Evolutionary conservation across 108 stramenopile genomes (phyloP).

Genomic region (Conticribra guillardii): DNA sequence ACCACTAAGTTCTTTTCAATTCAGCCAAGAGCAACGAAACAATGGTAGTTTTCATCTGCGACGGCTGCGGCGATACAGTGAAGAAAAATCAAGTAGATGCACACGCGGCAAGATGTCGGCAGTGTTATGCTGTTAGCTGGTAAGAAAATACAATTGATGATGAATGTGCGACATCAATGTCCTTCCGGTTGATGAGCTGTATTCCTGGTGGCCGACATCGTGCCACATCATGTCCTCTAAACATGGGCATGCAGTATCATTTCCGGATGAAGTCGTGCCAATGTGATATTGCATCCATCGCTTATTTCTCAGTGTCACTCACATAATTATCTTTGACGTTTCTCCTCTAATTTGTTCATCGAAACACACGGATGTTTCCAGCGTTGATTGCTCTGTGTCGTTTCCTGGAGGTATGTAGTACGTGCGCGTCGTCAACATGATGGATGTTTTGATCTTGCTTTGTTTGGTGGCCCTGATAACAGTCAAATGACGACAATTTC

Average conservation of each 20-base stretch:
- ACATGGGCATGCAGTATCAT: no score
- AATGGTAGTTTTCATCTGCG: constrained; percentile 91
- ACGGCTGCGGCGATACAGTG: constrained; percentile 85
- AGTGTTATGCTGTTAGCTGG: constrained; percentile 79
- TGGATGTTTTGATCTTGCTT: no score
- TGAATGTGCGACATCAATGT: background rate
- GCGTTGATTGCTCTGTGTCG: constrained; percentile 78
- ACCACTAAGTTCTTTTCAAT: no score
- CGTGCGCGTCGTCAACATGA: no score
- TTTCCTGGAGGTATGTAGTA: constrained; percentile 90
- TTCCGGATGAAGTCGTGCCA: no score
- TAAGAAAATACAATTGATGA: constrained; percentile 10
- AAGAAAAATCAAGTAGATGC: constrained; percentile 89
- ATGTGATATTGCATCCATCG: no score
- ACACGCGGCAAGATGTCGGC: constrained; percentile 80
- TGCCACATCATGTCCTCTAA: background rate
- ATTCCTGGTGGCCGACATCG: background rate
- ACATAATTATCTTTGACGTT: background rate
- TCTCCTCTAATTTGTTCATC: constrained; percentile 3
- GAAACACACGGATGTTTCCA: no score
- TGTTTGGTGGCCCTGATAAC: background rate
- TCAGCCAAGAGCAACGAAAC: no score
- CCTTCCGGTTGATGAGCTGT: no score
- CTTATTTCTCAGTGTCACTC: background rate
- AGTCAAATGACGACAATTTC: constrained; percentile 43